Evolutionary conservation across 768 basidiomycete genomes (phyloP), one percentile per base, ranked within the genome.

Genomic region (Lentinula sp.): DNA sequence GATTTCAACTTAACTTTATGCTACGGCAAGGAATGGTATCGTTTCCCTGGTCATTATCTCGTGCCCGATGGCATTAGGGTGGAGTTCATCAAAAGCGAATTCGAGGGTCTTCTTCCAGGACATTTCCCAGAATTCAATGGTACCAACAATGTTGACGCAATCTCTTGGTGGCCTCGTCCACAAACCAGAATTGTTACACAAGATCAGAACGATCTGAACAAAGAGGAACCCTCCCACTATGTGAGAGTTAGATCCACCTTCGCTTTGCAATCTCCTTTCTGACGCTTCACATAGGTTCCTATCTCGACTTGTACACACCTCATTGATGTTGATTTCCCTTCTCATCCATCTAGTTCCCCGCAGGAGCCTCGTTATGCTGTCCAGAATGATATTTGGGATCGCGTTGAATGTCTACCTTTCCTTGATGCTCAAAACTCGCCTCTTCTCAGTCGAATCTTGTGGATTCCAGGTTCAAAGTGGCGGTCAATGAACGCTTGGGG

Each of bases 11-110:
- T 98, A 61, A 84, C 79, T 32, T 69, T 99, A 1, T 99, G 97
- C 74, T 78, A 90, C 55, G 93, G 89, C 52, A 95, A 95, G 71
- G 97, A 99, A 74, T 99, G 97, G 97, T 79, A 98, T 69, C 83
- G 96, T 23, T 99, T 94, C 79, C 91, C 95, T 2, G 85, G 93
- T 3, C 89, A 90, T 70, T 98, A 90, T 72, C 81, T 96, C 52
- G 81, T 98, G 21, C 95, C 95, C 1, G 83, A 87, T 61, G 89
- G 85, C 31, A 75, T 98, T 61, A 80, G 84, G 31, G 85, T 96
- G n/a, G 81, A 88, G 61, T 98, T 94, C 73, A 78, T 98, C 71
- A 91, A 94, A 77, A 94, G 89, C 72, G 93, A 89, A 61, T 98
- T 98, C 66, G 82, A 87, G 63, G 96, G 94, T 9, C 81, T 93